Base-by-base conservation (phyloP, 1,139 yeast genomes). In the Torulaspora pretoriensis region DNA sequence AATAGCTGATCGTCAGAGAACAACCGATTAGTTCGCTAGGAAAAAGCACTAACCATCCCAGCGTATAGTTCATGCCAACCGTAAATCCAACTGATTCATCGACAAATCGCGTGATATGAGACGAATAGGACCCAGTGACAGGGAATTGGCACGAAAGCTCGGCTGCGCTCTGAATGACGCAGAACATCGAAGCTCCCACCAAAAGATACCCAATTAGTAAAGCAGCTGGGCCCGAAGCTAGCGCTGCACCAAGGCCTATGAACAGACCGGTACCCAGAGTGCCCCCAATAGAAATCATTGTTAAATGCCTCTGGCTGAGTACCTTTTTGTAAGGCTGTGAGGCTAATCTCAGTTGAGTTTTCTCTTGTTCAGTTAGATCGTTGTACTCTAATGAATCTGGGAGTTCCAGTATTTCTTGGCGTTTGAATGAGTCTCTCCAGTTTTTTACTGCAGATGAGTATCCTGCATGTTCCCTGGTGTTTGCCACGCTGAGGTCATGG, bases 61-160 rank as follows among this genome's bases (percentile, higher is more conserved):
- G 19, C 4, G 19, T 17, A 17, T 17, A 17, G 19, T 17, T 17
- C 19, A 79, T 55, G 77, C 74, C 46, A 79, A 43, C 78, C 6
- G 75, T 72, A 50, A 71, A 75, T 9, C 86, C 85, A 77, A 81
- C 74, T 35, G 81, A 70, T 16, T 83, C 81, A 53, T 80, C 85
- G 36, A 80, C 67, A 54, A 81, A 80, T 50, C 83, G 69, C 7
- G 81, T 74, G 43, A 82, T 75, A 55, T 77, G 79, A 16, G 81
- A 77, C 35, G 81, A 77, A 59, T 80, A 81, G 3, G 85, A 79
- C 50, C 88, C 88, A 27, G 80, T 69, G 34, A 80, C 80, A 2
- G 88, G 87, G 62, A 74, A 80, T n/a, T 77, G 72, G 37, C 81
- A 78, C 34, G 81, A 77, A 49, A 81, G 64, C 63, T 81, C 88